Evolutionary conservation across 352 stramenopile species (phyloP).

Genomic region (Pythium aristosporum): DNA sequence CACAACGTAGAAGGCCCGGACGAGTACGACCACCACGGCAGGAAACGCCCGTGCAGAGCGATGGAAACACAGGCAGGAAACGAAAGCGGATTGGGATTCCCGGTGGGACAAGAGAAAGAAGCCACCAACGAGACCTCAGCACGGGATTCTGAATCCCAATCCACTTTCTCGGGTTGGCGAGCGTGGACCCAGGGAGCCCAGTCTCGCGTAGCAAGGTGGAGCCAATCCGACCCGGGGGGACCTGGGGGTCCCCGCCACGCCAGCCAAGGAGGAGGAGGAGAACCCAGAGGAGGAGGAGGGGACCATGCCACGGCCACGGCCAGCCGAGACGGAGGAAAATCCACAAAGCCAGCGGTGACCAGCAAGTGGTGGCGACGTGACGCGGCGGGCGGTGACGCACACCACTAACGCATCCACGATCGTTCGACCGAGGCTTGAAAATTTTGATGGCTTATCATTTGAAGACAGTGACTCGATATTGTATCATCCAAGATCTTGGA

Average conservation of each 20-base stretch:
- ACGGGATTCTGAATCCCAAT: neutral
- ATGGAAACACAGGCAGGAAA: neutral
- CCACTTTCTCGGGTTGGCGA: slow-evolving; percentile 6
- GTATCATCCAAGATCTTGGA: no score
- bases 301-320: no score
- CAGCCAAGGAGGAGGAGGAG: neutral
- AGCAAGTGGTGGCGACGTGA: slow-evolving; percentile 24
- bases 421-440: no score
- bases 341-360: slow-evolving; percentile 4
- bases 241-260: neutral
- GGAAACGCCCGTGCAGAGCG: slow-evolving; percentile 19
- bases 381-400: no score
- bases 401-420: no score
- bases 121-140: no score
- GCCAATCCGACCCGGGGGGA: slow-evolving; percentile 3
- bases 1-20: slow-evolving; percentile 4
- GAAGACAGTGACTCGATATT: no score
- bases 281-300: neutral
- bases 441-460: no score
- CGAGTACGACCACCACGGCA: slow-evolving; percentile 12
- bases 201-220: slow-evolving; percentile 19
- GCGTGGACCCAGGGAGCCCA: slow-evolving; percentile 12
- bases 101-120: neutral
- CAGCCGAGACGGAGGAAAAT: no score
- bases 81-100: neutral